phyloP scores from a whole-genome alignment of 345 rosid species.

The Psidium guajava region DNA sequence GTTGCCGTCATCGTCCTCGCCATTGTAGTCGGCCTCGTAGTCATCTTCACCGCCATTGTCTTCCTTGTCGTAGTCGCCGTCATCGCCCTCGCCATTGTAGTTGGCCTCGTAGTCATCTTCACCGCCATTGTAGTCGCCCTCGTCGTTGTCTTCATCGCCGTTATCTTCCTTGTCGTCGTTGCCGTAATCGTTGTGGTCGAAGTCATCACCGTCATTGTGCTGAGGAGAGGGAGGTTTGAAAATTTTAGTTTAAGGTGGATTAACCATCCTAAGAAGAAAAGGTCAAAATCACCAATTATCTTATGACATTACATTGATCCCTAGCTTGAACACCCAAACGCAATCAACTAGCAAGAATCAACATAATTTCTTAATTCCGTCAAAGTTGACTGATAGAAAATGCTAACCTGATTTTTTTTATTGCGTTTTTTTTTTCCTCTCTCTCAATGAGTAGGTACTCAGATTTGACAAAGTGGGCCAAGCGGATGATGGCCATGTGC shows the following conservation, averaged over 20 bases:
- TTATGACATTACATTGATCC: not conserved
- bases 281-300: not conserved
- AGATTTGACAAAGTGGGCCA: not conserved
- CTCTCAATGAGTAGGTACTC: not conserved
- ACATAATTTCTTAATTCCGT: not conserved
- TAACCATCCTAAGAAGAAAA: not conserved
- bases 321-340: not conserved
- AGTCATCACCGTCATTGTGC: not conserved
- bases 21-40: not conserved
- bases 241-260: not conserved
- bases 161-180: slow-evolving; percentile 8
- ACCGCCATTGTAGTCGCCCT: slow-evolving; percentile 1
- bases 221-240: not conserved
- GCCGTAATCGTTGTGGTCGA: not conserved
- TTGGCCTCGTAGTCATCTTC: slow-evolving; percentile 12
- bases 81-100: no score
- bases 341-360: not conserved
- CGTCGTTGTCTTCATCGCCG: slow-evolving; percentile 22
- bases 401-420: not conserved
- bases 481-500: not conserved
- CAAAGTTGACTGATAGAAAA: not conserved
- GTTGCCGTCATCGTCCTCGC: not conserved
- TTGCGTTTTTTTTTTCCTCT: not conserved
- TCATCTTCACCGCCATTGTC: slow-evolving; percentile 31
- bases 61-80: not conserved